A percentile compares a stretch with the other conserved stretches of the same genome.
These are phyloP conservation scores for Besnoitia besnoiti DNA, from an alignment of 169 alveolate genomes.

Conservation along the genomic window DNA sequence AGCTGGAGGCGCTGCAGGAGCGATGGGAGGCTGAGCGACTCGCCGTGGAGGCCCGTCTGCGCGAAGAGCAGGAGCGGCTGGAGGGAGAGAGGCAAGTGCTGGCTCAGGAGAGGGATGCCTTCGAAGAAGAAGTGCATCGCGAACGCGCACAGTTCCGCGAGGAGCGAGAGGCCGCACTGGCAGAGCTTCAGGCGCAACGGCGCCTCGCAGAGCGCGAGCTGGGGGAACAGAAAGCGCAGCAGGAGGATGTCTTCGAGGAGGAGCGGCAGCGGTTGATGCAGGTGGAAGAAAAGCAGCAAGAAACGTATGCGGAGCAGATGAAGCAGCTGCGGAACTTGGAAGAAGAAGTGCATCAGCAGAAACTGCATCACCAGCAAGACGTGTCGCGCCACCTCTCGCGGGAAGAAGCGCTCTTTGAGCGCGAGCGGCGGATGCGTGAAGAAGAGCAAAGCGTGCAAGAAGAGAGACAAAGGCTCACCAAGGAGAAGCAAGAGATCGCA, in stretches of 20 bases:
- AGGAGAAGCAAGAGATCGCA: not conserved
- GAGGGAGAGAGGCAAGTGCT: not conserved
- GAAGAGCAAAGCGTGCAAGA: conserved; percentile 19
- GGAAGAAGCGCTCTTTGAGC: conserved; percentile 22
- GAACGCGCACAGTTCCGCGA: not conserved
- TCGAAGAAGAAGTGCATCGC: not conserved
- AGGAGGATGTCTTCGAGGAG: conserved; percentile 9
- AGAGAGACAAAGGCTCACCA: not conserved
- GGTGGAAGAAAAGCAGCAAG: conserved; percentile 6
- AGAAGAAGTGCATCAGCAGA: conserved; percentile 15
- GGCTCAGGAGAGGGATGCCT: not conserved
- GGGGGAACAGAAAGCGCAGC: not conserved
- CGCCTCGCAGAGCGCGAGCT: conserved; percentile 10
- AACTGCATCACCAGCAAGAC: conserved; percentile 20
- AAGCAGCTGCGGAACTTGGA: conserved; percentile 1
- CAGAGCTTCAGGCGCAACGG: not conserved
- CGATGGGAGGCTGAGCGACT: not conserved
- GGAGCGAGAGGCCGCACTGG: not conserved
- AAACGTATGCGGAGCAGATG: conserved; percentile 4
- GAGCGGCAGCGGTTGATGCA: conserved; percentile 25
- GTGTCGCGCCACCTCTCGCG: not conserved
- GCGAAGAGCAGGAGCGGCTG: not conserved
- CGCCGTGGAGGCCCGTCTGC: not conserved
- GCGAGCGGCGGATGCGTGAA: not conserved
- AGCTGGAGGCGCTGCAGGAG: not conserved